Evolutionary conservation across 2,329 filamentous ascomycete species (phyloP).

Genomic region (Grosmannia serpens): DNA sequence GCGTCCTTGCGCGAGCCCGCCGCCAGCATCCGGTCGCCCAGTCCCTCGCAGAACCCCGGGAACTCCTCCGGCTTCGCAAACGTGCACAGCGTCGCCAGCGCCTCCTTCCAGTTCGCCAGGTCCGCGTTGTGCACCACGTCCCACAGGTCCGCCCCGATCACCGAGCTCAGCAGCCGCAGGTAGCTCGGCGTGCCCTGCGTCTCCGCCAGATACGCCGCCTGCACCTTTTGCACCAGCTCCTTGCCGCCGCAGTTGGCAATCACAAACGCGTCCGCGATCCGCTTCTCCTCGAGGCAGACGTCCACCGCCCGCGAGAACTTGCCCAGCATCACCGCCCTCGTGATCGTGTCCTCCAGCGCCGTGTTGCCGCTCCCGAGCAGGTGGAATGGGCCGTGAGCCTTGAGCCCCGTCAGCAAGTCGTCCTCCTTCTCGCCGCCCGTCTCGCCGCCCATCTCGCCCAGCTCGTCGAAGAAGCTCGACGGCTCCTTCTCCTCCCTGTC

Average conservation of each 20-base stretch:
- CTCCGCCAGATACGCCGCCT: conserved; percentile 77
- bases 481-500: conserved; percentile 42
- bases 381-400: conserved; percentile 73
- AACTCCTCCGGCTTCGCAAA: conserved; percentile 89
- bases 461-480: conserved; percentile 74
- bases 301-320: conserved; percentile 85
- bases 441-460: conserved; percentile 54
- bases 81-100: conserved; percentile 91
- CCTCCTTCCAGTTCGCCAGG: conserved; percentile 87
- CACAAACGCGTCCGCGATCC: conserved; percentile 93
- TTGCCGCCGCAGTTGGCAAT: conserved; percentile 95
- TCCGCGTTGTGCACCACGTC: conserved; percentile 96
- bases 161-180: conserved; percentile 75
- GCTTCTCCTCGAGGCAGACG: conserved; percentile 76
- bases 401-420: conserved; percentile 74
- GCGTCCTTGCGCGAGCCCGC: conserved; percentile 73
- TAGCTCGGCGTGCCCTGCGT: conserved; percentile 82
- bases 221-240: conserved; percentile 86
- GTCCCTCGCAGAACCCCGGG: conserved; percentile 83
- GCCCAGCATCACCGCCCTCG: conserved; percentile 76
- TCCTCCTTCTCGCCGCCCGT: conserved; percentile 68
- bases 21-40: conserved; percentile 84
- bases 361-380: conserved; percentile 78
- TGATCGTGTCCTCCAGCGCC: conserved; percentile 74
- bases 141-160: conserved; percentile 95